Evolutionary conservation across 495 filamentous ascomycete species (phyloP).

Genomic region (Penicillium angulare): DNA sequence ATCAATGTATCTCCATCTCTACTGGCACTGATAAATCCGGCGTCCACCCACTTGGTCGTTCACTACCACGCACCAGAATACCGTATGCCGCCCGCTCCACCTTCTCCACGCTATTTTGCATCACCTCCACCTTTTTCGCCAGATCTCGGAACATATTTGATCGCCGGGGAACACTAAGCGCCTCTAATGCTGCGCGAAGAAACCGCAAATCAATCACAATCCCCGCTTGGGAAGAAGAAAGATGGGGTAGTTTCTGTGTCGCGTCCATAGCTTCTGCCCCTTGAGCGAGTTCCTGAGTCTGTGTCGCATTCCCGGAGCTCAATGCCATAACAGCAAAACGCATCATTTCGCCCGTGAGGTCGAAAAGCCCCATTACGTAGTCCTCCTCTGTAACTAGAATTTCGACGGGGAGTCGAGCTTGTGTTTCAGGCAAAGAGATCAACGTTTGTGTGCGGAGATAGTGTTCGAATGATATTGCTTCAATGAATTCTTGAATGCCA

Average conservation of each 20-base stretch:
- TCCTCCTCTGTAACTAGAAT: constrained; percentile 75
- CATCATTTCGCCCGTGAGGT: constrained; percentile 94
- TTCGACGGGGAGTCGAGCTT: constrained; percentile 43
- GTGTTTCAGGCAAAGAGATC: constrained; percentile 61
- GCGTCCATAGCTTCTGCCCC: constrained; percentile 16
- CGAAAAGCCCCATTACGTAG: constrained; percentile 88
- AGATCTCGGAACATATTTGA: constrained; percentile 58
- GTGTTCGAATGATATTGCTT: constrained; percentile 81
- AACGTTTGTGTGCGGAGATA: constrained; percentile 78
- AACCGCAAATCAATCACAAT: constrained; percentile 74
- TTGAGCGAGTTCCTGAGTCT: constrained; percentile 12
- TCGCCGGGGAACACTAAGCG: constrained; percentile 51
- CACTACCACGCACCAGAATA: constrained; percentile 77
- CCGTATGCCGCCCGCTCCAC: constrained; percentile 89
- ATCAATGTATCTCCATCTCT: constrained; percentile 46
- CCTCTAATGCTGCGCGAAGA: constrained; percentile 71
- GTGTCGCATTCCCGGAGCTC: constrained; percentile 29
- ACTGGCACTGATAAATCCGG: constrained; percentile 64
- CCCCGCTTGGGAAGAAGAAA: constrained; percentile 28
- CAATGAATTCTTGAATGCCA: constrained; percentile 89
- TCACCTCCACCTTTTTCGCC: constrained; percentile 69
- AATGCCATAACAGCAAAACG: constrained; percentile 79
- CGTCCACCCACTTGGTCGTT: constrained; percentile 89
- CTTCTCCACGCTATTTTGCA: constrained; percentile 87
- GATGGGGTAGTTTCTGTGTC: background rate